A percentile compares a stretch with the other conserved stretches of the same genome.
Evolutionary conservation across 1,139 yeast genomes (phyloP).

Genomic region (Lodderomyces elongisporus): DNA sequence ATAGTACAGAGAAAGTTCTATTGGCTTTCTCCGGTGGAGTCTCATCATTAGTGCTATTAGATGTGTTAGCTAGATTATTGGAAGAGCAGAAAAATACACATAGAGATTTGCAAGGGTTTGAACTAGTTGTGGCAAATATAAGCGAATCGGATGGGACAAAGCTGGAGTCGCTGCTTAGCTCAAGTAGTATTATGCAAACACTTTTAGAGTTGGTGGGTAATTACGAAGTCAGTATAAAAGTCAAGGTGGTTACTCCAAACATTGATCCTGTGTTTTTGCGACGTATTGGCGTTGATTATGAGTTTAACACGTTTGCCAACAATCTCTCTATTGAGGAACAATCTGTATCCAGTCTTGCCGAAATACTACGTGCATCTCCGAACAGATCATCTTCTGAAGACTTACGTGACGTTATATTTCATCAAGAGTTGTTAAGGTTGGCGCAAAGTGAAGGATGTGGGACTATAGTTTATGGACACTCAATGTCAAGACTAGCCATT

Average conservation of each 20-base stretch:
- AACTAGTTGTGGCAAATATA: slow-evolving; percentile 50
- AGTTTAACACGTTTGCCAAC: slow-evolving; percentile 22
- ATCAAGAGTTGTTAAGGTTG: slow-evolving; percentile 42
- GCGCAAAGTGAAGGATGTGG: slow-evolving; percentile 46
- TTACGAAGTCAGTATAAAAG: slow-evolving; percentile 23
- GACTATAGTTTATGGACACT: slow-evolving; percentile 66
- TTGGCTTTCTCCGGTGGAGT: slow-evolving; percentile 62
- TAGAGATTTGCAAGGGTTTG: slow-evolving; percentile 66
- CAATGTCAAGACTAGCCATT: slow-evolving; percentile 81
- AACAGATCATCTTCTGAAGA: slow-evolving; percentile 64
- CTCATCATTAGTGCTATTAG: slow-evolving; percentile 64
- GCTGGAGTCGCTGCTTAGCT: too few relatives aligned
- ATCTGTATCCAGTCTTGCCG: slow-evolving; percentile 15
- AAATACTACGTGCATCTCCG: slow-evolving; percentile 30
- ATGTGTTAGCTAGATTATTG: slow-evolving; percentile 56
- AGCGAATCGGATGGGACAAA: slow-evolving; percentile 39
- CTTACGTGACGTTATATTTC: slow-evolving; percentile 44
- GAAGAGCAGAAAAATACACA: slow-evolving; percentile 57
- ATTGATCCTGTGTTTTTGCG: slow-evolving; percentile 22
- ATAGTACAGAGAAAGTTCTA: slow-evolving; percentile 30
- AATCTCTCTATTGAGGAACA: slow-evolving; percentile 5
- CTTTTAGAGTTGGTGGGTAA: slow-evolving; percentile 18
- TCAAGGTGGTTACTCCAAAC: slow-evolving; percentile 36
- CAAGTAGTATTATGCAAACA: slow-evolving; percentile 16
- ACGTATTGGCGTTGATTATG: slow-evolving; percentile 23